Evolutionary conservation across 1,139 yeast genomes (phyloP).

Genomic region (Debaryomycetaceae sp.): DNA sequence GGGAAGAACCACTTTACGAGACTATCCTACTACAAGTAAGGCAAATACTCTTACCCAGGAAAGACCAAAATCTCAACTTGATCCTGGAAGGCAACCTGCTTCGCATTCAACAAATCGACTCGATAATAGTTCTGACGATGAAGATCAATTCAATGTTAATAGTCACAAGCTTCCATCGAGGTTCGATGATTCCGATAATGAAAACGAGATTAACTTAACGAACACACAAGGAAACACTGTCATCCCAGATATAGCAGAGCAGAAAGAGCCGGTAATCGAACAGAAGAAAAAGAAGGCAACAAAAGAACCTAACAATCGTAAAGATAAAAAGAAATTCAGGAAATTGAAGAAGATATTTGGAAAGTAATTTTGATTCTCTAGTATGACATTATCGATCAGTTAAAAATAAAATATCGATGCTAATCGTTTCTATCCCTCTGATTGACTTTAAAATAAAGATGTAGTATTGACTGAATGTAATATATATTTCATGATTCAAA

Average conservation of each 20-base stretch:
- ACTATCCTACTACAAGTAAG: constrained; percentile 4
- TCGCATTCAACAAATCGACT: too few relatives aligned
- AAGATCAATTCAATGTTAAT: neutral
- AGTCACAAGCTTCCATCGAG: constrained; percentile 25
- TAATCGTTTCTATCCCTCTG: too few relatives aligned
- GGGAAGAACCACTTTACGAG: constrained; percentile 16
- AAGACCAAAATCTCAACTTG: too few relatives aligned
- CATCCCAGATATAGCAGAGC: constrained; percentile 13
- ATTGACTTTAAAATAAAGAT: too few relatives aligned
- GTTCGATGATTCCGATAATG: constrained; percentile 23
- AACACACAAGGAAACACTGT: constrained; percentile 8
- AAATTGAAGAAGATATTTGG: constrained; percentile 64
- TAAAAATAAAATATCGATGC: too few relatives aligned
- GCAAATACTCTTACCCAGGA: too few relatives aligned
- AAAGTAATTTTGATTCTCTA: constrained; percentile 15
- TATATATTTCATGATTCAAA: constrained; percentile 20
- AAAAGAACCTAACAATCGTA: constrained; percentile 9
- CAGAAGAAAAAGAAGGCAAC: neutral
- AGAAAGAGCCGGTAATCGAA: neutral
- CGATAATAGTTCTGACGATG: neutral
- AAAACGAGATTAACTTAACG: constrained; percentile 6
- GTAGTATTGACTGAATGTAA: too few relatives aligned
- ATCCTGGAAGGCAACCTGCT: too few relatives aligned
- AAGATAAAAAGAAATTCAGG: constrained; percentile 51
- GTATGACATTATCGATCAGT: neutral